Evolutionary conservation across 148 eudicot species (phyloP).

Genomic region (Bassia scoparia): DNA sequence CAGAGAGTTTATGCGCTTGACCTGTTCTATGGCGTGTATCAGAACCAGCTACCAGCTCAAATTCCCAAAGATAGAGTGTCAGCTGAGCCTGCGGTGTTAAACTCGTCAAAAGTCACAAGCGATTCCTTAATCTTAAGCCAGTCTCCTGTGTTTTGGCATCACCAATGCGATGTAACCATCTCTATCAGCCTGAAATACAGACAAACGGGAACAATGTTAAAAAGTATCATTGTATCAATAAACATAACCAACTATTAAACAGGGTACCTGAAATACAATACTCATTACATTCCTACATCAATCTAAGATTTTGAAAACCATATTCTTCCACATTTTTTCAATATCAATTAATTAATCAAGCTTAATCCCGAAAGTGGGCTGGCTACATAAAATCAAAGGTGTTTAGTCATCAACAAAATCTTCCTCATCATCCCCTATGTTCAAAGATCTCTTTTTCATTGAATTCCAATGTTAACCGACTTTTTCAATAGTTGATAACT

Average conservation of each 20-base stretch:
- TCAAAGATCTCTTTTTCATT: too few relatives aligned
- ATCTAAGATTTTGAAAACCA: not conserved
- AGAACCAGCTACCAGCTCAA: not conserved
- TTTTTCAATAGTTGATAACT: too few relatives aligned
- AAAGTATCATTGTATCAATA: too few relatives aligned
- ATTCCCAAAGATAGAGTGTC: not conserved
- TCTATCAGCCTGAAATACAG: constrained; percentile 63
- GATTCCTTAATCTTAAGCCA: constrained; percentile 74
- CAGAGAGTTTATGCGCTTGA: constrained; percentile 10
- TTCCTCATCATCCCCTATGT: too few relatives aligned
- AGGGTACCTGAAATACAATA: not conserved
- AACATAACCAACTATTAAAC: too few relatives aligned
- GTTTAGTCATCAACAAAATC: too few relatives aligned
- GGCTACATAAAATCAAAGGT: too few relatives aligned
- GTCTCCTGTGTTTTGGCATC: constrained; percentile 81
- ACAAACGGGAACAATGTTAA: too few relatives aligned
- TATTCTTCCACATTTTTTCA: too few relatives aligned
- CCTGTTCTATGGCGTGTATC: not conserved
- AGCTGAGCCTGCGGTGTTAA: constrained; percentile 42
- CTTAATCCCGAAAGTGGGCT: too few relatives aligned
- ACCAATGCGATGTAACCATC: constrained; percentile 88
- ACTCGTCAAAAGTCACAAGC: constrained; percentile 54
- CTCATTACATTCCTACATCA: constrained; percentile 1
- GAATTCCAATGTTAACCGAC: too few relatives aligned
- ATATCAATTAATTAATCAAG: too few relatives aligned